phyloP scores from a whole-genome alignment of 495 filamentous ascomycete species.

The Aspergillus haitiensis region DNA sequence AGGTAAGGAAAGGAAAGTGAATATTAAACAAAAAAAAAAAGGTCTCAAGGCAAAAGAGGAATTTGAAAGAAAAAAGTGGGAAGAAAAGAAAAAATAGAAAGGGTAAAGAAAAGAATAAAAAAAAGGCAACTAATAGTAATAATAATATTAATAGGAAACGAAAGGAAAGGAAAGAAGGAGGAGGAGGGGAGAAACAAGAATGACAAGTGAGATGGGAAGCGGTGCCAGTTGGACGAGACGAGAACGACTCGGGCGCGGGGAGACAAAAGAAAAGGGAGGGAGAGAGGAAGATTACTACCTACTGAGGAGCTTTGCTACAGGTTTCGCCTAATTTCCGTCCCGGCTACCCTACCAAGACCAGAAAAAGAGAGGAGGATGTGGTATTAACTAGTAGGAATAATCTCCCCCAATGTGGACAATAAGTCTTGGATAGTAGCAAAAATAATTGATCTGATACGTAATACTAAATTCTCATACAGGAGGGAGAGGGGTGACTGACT shows the following conservation, averaged over 20 bases:
- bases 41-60: conserved; percentile 12
- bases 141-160: conserved; percentile 14
- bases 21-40: conserved; percentile 4
- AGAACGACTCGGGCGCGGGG: conserved; percentile 23
- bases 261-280: conserved; percentile 14
- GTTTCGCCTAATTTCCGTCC: conserved; percentile 10
- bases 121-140: conserved; percentile 21
- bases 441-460: conserved; percentile 23
- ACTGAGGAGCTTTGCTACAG: conserved; percentile 10
- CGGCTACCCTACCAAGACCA: background rate
- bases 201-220: conserved; percentile 13
- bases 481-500: background rate
- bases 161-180: conserved; percentile 15
- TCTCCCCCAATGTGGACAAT: background rate
- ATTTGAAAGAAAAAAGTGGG: conserved; percentile 8
- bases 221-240: conserved; percentile 25
- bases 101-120: conserved; percentile 16
- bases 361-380: background rate
- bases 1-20: conserved; percentile 3
- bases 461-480: conserved; percentile 8
- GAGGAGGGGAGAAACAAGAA: conserved; percentile 20
- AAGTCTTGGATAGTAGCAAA: background rate
- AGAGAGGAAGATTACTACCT: conserved; percentile 6
- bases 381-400: conserved; percentile 2
- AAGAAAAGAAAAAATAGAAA: conserved; percentile 16